phyloP scores from a whole-genome alignment of 768 basidiomycete species.

The Gymnopilus junonius region DNA sequence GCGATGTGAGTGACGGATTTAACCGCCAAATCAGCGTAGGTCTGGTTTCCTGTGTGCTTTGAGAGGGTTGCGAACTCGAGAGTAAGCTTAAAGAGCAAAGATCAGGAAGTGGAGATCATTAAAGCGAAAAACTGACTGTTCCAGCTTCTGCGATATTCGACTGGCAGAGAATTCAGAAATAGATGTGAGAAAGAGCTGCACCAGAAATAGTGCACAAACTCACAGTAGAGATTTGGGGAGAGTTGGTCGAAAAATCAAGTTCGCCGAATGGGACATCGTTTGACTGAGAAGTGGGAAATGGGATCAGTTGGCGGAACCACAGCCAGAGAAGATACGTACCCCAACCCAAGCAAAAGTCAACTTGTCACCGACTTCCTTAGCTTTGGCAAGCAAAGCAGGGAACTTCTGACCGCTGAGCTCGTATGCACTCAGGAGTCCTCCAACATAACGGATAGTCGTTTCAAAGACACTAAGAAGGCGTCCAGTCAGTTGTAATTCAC shows the following conservation, averaged over 20 bases:
- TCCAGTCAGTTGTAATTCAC: no score
- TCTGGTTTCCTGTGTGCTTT: constrained; percentile 59
- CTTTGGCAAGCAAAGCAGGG: constrained; percentile 58
- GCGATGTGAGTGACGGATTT: constrained; percentile 56
- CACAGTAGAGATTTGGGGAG: constrained; percentile 34
- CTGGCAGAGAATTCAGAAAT: no score
- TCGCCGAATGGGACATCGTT: constrained; percentile 45
- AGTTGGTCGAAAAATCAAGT: constrained; percentile 48
- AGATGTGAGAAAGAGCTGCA: background rate
- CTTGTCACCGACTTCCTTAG: constrained; percentile 64
- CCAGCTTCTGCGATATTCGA: constrained; percentile 62
- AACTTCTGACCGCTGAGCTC: constrained; percentile 62
- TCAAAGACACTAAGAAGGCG: constrained; percentile 61
- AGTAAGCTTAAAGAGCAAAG: constrained; percentile 43
- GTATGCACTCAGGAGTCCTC: constrained; percentile 67
- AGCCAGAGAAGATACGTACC: constrained; percentile 39
- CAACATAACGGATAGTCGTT: constrained; percentile 76
- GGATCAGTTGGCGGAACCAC: no score
- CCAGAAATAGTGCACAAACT: background rate
- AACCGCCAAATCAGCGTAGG: constrained; percentile 55
- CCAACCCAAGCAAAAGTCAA: constrained; percentile 63
- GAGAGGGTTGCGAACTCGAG: constrained; percentile 62
- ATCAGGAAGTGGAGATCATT: background rate
- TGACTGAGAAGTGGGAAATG: constrained; percentile 28
- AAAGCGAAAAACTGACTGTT: constrained; percentile 39